These are phyloP conservation scores for Penicillium sp. DNA, from an alignment of 2,329 filamentous ascomycete genomes.

Conservation along the genomic window DNA sequence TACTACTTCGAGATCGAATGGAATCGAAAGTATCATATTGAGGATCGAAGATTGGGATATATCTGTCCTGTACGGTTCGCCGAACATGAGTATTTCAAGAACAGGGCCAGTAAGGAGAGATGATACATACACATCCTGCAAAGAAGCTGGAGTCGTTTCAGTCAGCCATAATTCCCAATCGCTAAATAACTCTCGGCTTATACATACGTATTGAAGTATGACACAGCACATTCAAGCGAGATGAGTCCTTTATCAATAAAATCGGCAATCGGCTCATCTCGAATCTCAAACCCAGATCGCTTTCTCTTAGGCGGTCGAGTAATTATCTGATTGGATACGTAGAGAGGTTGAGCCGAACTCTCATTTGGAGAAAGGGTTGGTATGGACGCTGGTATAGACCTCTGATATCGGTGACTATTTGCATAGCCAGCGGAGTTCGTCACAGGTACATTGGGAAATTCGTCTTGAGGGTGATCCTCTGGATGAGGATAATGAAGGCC, in stretches of 20 bases:
- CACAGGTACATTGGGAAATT: not conserved
- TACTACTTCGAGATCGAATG: slow-evolving; percentile 48
- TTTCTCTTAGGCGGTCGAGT: slow-evolving; percentile 26
- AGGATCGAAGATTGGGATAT: slow-evolving; percentile 52
- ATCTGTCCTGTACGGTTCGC: slow-evolving; percentile 40
- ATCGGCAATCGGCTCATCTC: slow-evolving; percentile 35
- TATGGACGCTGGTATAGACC: slow-evolving; percentile 5
- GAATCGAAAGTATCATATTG: slow-evolving; percentile 48
- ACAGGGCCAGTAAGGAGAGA: not conserved
- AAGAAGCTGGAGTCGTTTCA: slow-evolving; percentile 32
- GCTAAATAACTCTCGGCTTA: not conserved
- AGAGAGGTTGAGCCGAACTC: slow-evolving; percentile 6
- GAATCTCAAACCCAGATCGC: slow-evolving; percentile 37
- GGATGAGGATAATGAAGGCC: slow-evolving; percentile 3
- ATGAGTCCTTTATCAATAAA: slow-evolving; percentile 39
- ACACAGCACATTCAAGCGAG: slow-evolving; percentile 33
- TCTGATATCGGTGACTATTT: slow-evolving; percentile 1
- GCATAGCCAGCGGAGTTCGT: not conserved
- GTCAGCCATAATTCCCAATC: not conserved
- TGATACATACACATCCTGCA: slow-evolving; percentile 35
- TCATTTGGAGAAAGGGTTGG: slow-evolving; percentile 13
- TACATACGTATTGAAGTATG: slow-evolving; percentile 35
- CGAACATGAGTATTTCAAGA: not conserved
- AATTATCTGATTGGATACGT: not conserved
- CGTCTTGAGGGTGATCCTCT: not conserved